Evolutionary conservation across 2,329 filamentous ascomycete genomes (phyloP), one percentile per base, ranked within the genome.

Genomic region (Microthyrium microscopicum): DNA sequence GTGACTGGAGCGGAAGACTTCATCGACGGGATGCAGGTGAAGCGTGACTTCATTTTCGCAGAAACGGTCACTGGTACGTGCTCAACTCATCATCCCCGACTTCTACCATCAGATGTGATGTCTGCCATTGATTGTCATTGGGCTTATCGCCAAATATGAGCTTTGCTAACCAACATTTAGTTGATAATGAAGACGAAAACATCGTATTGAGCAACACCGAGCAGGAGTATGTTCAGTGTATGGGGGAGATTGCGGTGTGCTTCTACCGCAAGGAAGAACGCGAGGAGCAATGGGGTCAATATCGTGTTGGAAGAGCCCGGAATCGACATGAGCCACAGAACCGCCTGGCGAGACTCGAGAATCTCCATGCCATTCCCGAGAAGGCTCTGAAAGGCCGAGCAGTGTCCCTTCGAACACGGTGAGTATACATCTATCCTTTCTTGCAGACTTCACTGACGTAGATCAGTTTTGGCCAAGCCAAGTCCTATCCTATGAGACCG

Each of bases 361-460:
- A n/a, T n/a, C n/a, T n/a, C n/a, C n/a, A n/a, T 26, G 24, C 22
- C 18, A 6, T 34, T 4, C 24, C 26, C 8, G 33, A 34, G 17
- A 29, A 34, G 25, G 33, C 24, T 12, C 26, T 34, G 26, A 34
- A 29, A 29, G 24, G 24, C 4, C 24, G 24, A 28, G 19, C 33
- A 12, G 26, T 34, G 8, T 29, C 26, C 11, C 19, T 24, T 9
- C 21, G 18, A 19, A 31, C 33, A 3, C 27, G 26, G 25, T 34
- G 26, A 27, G 17, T 18, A 17, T n/a, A 5, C 13, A 3, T 20
- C 20, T 19, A 4, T 12, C 13, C 13, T 9, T 30, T 12, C 12
- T 11, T 12, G 8, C 29, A 18, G 26, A 8, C 20, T 4, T 16
- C 9, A 13, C 33, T 18, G n/a, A 35, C 13, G 25, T 35, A 16